phyloP scores from a whole-genome alignment of 129 eudicot genomes.

The Flaveria robusta region DNA sequence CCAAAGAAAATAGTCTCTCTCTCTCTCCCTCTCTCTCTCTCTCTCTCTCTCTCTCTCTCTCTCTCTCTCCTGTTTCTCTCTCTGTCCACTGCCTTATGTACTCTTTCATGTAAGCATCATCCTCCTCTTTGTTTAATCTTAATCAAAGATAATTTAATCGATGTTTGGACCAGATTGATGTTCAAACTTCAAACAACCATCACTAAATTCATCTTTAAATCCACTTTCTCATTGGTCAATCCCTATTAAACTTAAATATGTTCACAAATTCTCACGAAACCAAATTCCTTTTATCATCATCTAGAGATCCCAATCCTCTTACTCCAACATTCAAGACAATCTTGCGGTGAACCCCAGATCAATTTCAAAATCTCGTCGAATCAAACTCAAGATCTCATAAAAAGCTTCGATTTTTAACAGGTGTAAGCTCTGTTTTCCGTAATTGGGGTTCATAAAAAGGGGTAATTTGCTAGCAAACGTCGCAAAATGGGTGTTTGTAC shows the following conservation, averaged over 20 bases:
- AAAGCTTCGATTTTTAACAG: constrained; percentile 9
- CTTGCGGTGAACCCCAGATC: neutral
- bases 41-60: constrained; percentile 19
- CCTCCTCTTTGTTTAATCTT: neutral
- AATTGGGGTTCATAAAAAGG: neutral
- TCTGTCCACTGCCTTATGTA: constrained; percentile 36
- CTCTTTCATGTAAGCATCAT: constrained; percentile 23
- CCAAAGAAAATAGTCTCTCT: constrained; percentile 10
- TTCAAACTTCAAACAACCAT: constrained; percentile 37
- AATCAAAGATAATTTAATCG: constrained; percentile 24
- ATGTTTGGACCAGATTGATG: constrained; percentile 29
- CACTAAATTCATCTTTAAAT: constrained; percentile 33
- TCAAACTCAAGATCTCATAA: constrained; percentile 16
- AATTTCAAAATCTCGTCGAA: constrained; percentile 14
- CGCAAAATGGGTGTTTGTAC: constrained; percentile 54
- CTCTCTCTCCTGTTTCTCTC: neutral
- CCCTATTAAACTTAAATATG: constrained; percentile 18
- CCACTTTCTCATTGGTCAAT: constrained; percentile 37
- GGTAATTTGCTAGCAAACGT: neutral
- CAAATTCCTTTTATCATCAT: constrained; percentile 32
- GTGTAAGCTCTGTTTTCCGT: neutral
- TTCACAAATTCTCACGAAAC: constrained; percentile 26
- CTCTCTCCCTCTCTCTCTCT: neutral
- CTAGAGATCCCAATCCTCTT: constrained; percentile 33
- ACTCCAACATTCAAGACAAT: neutral